A percentile compares a stretch with the other conserved stretches of the same genome.
Evolutionary conservation across 192 early-diverging fungal genomes (phyloP).

Genomic region (Polychytrium aggregatum): DNA sequence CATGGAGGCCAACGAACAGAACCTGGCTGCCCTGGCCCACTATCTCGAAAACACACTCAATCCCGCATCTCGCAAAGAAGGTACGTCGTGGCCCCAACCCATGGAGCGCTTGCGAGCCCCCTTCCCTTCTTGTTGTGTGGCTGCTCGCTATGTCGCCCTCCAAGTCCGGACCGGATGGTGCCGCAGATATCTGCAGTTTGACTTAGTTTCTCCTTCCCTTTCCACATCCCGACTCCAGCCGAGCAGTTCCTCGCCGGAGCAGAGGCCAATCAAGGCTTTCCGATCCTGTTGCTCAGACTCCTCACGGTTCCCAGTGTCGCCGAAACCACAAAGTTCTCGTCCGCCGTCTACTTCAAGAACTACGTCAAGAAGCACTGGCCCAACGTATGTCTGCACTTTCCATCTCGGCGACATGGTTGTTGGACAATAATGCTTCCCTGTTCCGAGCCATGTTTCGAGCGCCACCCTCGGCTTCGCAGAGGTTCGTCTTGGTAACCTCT

Average conservation of each 20-base stretch:
- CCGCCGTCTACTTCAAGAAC: slow-evolving; percentile 92
- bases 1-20: slow-evolving; percentile 43
- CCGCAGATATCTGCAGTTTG: not conserved
- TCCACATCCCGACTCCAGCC: slow-evolving; percentile 13
- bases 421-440: too few relatives aligned
- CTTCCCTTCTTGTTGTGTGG: not conserved
- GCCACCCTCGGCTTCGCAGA: too few relatives aligned
- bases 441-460: too few relatives aligned
- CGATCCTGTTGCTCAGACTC: slow-evolving; percentile 63
- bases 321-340: slow-evolving; percentile 60
- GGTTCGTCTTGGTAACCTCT: too few relatives aligned
- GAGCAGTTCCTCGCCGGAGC: slow-evolving; percentile 18
- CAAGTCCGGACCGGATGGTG: not conserved
- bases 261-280: slow-evolving; percentile 44
- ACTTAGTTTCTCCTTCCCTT: not conserved
- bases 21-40: slow-evolving; percentile 30
- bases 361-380: slow-evolving; percentile 84
- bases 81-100: slow-evolving; percentile 13
- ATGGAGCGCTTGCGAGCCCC: not conserved
- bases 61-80: slow-evolving; percentile 41
- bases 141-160: not conserved
- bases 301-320: slow-evolving; percentile 49
- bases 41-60: slow-evolving; percentile 52
- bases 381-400: slow-evolving; percentile 13
- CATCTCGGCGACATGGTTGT: too few relatives aligned